Evolutionary conservation across 169 alveolate genomes (phyloP).

Genomic region (Cryptosporidium sp.): DNA sequence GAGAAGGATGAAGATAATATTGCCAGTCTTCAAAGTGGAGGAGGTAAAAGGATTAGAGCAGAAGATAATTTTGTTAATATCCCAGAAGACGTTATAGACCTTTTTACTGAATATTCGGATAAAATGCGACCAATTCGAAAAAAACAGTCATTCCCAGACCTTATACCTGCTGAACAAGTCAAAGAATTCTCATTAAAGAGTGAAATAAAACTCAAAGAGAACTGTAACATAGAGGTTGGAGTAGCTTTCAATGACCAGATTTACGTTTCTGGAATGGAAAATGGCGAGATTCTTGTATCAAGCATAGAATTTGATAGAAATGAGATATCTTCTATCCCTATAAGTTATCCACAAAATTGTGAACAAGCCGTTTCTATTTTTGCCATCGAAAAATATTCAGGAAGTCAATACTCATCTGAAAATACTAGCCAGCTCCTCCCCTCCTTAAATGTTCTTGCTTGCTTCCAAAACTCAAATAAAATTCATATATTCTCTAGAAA

Average conservation of each 20-base stretch:
- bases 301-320: not conserved
- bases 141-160: conserved; percentile 67
- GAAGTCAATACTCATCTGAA: not conserved
- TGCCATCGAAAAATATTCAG: not conserved
- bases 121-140: conserved; percentile 78
- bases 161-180: conserved; percentile 67
- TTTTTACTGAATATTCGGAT: conserved; percentile 76
- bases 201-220: not conserved
- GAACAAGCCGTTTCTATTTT: conserved; percentile 1
- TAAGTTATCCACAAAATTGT: not conserved
- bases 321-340: not conserved
- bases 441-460: not conserved
- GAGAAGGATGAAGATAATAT: not conserved
- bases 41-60: conserved; percentile 73
- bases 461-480: conserved; percentile 21
- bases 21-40: not conserved
- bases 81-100: conserved; percentile 62
- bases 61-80: conserved; percentile 64
- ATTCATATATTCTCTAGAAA: conserved; percentile 19
- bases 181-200: conserved; percentile 7
- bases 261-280: conserved; percentile 30
- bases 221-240: conserved; percentile 61
- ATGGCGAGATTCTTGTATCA: conserved; percentile 45
- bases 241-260: conserved; percentile 62
- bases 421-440: not conserved